These are phyloP conservation scores for Carallia brachiata DNA, from an alignment of 345 rosid genomes.

Conservation along the genomic window DNA sequence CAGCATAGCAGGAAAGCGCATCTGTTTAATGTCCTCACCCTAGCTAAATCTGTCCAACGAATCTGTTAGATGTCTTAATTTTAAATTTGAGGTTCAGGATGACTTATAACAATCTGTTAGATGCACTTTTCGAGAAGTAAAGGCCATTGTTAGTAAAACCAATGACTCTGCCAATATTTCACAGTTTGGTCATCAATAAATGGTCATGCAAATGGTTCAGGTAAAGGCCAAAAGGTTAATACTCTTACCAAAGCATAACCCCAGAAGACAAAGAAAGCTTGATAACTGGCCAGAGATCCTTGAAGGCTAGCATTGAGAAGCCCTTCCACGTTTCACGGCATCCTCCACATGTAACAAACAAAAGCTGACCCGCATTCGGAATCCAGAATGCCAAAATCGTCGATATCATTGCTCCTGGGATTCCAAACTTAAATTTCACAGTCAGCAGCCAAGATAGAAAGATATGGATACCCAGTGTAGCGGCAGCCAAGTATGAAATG, in stretches of 20 bases:
- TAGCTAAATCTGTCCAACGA: no score
- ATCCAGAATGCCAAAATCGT: conserved; percentile 70
- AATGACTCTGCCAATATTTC: no score
- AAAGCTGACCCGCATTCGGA: conserved; percentile 66
- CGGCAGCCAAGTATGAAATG: conserved; percentile 59
- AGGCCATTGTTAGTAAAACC: no score
- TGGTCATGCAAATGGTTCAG: background rate
- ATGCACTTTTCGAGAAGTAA: no score
- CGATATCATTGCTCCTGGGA: conserved; percentile 61
- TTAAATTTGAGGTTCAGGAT: no score
- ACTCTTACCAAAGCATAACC: conserved; percentile 63
- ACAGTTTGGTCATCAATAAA: no score
- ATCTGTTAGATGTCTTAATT: no score
- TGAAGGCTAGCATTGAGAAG: conserved; percentile 54
- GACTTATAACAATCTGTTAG: no score
- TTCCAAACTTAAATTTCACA: conserved; percentile 48
- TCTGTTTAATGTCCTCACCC: no score
- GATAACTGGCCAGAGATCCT: conserved; percentile 60
- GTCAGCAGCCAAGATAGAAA: conserved; percentile 66
- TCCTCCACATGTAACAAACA: conserved; percentile 55
- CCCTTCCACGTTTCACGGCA: conserved; percentile 77
- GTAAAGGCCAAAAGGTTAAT: background rate
- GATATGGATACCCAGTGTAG: conserved; percentile 42
- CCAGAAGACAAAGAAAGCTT: conserved; percentile 77
- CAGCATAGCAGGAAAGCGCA: no score